A percentile compares a stretch with the other conserved stretches of the same genome.
These are phyloP conservation scores for Cenchrus fungigraminus DNA, from an alignment of 176 grass and related monocot genomes.

Conservation along the genomic window DNA sequence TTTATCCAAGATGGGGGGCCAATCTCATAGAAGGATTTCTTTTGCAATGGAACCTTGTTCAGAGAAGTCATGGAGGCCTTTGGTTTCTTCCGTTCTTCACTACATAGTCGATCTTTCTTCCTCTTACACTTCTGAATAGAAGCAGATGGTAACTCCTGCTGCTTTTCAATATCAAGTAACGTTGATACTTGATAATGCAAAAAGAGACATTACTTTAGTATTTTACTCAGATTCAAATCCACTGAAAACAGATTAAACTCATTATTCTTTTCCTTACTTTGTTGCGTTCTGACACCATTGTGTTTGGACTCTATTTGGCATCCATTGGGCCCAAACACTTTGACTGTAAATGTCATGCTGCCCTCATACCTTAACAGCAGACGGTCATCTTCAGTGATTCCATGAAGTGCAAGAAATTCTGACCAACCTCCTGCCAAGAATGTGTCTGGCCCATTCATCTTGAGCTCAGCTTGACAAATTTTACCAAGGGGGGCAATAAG, in stretches of 20 bases:
- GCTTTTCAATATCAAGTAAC: neutral
- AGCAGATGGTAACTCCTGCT: neutral
- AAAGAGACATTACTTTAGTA: neutral
- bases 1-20: constrained; percentile 33
- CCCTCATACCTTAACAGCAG: constrained; percentile 16
- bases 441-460: too few relatives aligned
- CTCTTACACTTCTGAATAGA: neutral
- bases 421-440: too few relatives aligned
- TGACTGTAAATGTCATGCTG: neutral
- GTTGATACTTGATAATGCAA: neutral
- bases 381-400: neutral
- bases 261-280: neutral
- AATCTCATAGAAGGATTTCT: neutral
- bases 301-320: neutral
- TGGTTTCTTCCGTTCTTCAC: neutral
- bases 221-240: neutral
- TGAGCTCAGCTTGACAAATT: neutral
- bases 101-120: neutral
- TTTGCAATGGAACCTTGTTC: neutral
- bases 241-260: neutral
- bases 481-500: neutral
- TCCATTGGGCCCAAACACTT: neutral
- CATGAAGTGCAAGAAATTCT: neutral
- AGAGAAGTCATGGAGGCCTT: neutral
- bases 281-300: neutral